Percentiles rank a stretch among this genome's conserved stretches.
Conservation (phyloP, 2,329 filamentous ascomycete genomes). For the Penicillium verrucosum region DNA sequence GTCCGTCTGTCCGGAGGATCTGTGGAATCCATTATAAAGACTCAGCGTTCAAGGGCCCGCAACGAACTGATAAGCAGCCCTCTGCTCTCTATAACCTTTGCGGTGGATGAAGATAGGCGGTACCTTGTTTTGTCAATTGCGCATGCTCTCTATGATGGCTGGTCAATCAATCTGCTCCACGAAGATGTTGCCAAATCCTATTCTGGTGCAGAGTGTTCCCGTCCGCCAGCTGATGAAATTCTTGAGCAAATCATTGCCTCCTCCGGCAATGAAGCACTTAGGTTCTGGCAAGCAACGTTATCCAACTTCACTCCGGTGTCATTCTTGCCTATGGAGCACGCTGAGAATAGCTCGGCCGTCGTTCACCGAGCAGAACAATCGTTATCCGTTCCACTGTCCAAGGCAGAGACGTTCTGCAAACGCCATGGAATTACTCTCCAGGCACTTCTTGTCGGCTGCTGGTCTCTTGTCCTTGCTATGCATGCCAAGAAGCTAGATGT, state of each 20-base stretch:
- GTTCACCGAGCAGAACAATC: slow-evolving; percentile 30
- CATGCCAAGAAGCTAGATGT: slow-evolving; percentile 66
- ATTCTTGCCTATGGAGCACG: slow-evolving; percentile 38
- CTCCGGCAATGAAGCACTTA: slow-evolving; percentile 47
- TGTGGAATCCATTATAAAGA: slow-evolving; percentile 25
- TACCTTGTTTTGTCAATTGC: slow-evolving; percentile 68
- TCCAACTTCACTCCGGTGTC: slow-evolving; percentile 46
- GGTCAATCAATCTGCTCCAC: slow-evolving; percentile 73
- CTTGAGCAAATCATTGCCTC: slow-evolving; percentile 54
- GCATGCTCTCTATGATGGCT: slow-evolving; percentile 87
- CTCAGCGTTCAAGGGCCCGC: slow-evolving; percentile 11
- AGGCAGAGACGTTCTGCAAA: slow-evolving; percentile 61
- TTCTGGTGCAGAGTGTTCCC: slow-evolving; percentile 37
- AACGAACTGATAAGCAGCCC: slow-evolving; percentile 21
- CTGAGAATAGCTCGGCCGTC: slow-evolving; percentile 8
- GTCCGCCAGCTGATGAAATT: slow-evolving; percentile 52
- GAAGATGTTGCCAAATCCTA: slow-evolving; percentile 68
- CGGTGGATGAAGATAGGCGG: slow-evolving; percentile 31
- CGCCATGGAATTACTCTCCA: slow-evolving; percentile 68
- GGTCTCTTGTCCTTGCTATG: slow-evolving; percentile 67
- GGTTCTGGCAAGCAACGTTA: slow-evolving; percentile 72
- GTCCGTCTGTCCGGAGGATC: slow-evolving; percentile 18
- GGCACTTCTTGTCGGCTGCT: slow-evolving; percentile 71
- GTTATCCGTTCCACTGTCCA: slow-evolving; percentile 33
- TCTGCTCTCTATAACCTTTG: slow-evolving; percentile 37